Percentiles rank a stretch among this genome's conserved stretches.
phyloP scores from a whole-genome alignment of 306 rosid species.

The Begonia fuchsioides region DNA sequence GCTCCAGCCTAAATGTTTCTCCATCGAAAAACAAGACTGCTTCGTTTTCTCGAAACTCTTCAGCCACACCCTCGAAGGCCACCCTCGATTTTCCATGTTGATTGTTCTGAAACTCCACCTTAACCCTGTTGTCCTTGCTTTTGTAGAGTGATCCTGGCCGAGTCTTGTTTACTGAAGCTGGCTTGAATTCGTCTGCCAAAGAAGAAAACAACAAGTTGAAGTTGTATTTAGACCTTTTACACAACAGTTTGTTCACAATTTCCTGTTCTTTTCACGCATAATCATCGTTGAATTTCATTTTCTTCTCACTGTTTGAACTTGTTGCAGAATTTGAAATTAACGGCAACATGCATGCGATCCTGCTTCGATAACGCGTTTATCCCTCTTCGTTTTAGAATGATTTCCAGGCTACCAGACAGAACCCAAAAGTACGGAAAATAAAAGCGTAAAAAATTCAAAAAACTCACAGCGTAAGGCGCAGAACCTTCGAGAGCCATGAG shows the following conservation, averaged over 20 bases:
- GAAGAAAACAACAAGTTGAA: background rate
- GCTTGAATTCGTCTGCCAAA: conserved; percentile 10
- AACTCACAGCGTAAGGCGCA: conserved; percentile 13
- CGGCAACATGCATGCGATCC: too few relatives aligned
- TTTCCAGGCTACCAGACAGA: too few relatives aligned
- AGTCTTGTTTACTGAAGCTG: conserved; percentile 12
- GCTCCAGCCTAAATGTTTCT: conserved; percentile 9
- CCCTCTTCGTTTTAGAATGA: too few relatives aligned
- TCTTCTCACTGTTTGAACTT: too few relatives aligned
- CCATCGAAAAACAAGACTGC: conserved; percentile 12
- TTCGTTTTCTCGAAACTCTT: conserved; percentile 9
- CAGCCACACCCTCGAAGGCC: conserved; percentile 10
- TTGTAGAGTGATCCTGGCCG: conserved; percentile 8
- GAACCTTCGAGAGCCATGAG: conserved; percentile 5
- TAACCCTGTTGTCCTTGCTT: conserved; percentile 12
- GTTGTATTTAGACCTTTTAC: too few relatives aligned
- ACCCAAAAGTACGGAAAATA: too few relatives aligned
- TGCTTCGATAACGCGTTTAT: too few relatives aligned
- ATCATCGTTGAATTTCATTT: too few relatives aligned
- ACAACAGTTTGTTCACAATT: too few relatives aligned
- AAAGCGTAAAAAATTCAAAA: background rate
- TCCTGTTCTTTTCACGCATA: too few relatives aligned
- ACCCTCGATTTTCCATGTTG: conserved; percentile 11
- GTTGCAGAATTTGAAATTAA: too few relatives aligned
- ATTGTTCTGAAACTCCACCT: conserved; percentile 11